A percentile compares a stretch with the other conserved stretches of the same genome.
Evolutionary conservation across 257 asterid genomes (phyloP).

Genomic region (Nicotiana otophora): DNA sequence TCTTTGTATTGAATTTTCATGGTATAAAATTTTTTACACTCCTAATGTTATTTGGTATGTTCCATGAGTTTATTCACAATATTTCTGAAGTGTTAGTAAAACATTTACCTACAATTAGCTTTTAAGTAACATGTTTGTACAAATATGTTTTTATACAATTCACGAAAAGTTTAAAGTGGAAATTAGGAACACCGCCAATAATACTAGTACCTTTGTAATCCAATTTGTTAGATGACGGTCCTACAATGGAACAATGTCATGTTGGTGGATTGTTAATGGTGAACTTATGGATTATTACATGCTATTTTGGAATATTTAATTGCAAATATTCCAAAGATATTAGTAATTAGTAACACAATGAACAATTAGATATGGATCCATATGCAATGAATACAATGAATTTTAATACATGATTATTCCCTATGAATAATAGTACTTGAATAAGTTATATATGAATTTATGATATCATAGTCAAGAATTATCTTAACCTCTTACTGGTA

Average conservation of each 20-base stretch:
- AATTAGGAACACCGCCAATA: background rate
- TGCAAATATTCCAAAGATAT: background rate
- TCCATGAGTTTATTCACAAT: background rate
- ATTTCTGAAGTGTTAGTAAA: background rate
- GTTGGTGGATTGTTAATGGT: background rate
- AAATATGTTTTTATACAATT: background rate
- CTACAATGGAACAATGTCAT: background rate
- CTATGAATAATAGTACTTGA: background rate
- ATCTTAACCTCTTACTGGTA: background rate
- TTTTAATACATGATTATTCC: background rate
- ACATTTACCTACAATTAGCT: background rate
- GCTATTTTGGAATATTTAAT: background rate
- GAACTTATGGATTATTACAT: background rate
- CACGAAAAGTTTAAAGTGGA: background rate
- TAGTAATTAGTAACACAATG: background rate
- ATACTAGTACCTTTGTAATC: background rate
- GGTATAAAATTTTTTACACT: no score
- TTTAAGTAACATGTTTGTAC: background rate
- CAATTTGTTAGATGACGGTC: background rate
- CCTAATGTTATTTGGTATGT: background rate
- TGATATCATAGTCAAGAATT: background rate
- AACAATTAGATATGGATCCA: background rate
- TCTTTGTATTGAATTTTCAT: background rate
- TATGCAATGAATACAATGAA: no score
- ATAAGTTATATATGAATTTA: background rate